Conservation (phyloP, 495 filamentous ascomycete genomes). For the Delitschia confertaspora region DNA sequence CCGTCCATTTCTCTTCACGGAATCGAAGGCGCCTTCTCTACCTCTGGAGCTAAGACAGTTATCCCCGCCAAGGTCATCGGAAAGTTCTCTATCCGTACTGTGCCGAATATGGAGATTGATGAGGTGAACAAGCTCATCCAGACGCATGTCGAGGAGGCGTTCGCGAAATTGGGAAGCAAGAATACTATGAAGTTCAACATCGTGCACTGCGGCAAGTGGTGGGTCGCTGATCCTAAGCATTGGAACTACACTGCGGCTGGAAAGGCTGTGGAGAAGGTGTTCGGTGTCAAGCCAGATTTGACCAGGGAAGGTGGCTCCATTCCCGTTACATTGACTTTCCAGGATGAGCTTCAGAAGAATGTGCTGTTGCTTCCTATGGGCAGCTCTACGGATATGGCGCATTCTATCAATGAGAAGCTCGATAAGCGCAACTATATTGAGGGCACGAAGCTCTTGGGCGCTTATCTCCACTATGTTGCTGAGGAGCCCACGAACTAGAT, state of each 20-base stretch:
- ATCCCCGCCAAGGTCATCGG: conserved; percentile 95
- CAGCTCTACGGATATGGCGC: conserved; percentile 88
- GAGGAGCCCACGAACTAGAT: conserved; percentile 58
- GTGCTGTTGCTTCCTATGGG: conserved; percentile 94
- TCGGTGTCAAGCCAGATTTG: conserved; percentile 85
- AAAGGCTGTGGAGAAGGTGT: conserved; percentile 89
- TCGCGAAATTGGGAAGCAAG: conserved; percentile 77
- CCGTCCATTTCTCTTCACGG: conserved; percentile 95
- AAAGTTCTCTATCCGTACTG: conserved; percentile 96
- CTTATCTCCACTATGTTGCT: conserved; percentile 93
- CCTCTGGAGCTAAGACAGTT: conserved; percentile 91
- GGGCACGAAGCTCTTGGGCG: conserved; percentile 90
- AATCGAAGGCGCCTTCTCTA: conserved; percentile 90
- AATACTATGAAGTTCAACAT: conserved; percentile 75
- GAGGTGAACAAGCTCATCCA: conserved; percentile 77
- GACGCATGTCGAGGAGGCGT: conserved; percentile 67
- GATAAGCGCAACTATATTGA: conserved; percentile 96
- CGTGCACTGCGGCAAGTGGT: conserved; percentile 93
- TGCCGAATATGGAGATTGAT: conserved; percentile 92
- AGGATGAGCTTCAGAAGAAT: conserved; percentile 98
- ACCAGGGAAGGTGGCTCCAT: conserved; percentile 96
- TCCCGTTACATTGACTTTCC: conserved; percentile 92
- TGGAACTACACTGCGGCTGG: conserved; percentile 94
- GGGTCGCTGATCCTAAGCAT: conserved; percentile 92
- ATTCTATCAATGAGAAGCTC: conserved; percentile 97